Evolutionary conservation across 331 rosid genomes (phyloP).

Genomic region (Phaseolus coccineus): DNA sequence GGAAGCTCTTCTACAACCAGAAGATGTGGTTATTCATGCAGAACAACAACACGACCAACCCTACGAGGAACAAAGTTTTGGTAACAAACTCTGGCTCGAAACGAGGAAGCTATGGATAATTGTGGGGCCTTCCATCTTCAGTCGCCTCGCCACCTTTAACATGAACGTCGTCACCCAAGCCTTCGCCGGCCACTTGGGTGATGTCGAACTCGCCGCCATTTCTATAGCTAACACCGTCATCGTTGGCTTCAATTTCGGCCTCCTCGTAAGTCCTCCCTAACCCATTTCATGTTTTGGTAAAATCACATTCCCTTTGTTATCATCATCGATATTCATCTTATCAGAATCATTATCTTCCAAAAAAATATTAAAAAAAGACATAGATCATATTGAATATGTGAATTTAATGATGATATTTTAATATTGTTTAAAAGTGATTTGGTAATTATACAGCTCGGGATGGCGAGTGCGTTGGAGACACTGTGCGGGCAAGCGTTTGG

Average conservation of each 20-base stretch:
- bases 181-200: constrained; percentile 83
- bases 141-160: constrained; percentile 61
- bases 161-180: constrained; percentile 84
- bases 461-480: constrained; percentile 91
- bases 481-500: constrained; percentile 89
- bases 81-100: constrained; percentile 60
- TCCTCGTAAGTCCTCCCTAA: constrained; percentile 52
- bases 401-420: too few species aligned
- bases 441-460: constrained; percentile 59
- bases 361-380: too few species aligned
- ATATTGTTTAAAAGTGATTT: too few species aligned
- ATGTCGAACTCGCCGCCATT: constrained; percentile 73
- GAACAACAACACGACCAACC: not conserved
- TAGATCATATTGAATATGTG: too few species aligned
- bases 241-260: constrained; percentile 85
- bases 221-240: constrained; percentile 78
- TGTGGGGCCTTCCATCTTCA: constrained; percentile 78
- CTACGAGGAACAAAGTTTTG: not conserved
- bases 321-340: too few species aligned
- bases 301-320: too few species aligned
- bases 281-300: not conserved
- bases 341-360: too few species aligned
- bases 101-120: constrained; percentile 70
- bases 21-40: not conserved
- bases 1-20: not conserved